Conservation (phyloP, 202 grass and related monocot species). For the Cymbopogon flexuosus region DNA sequence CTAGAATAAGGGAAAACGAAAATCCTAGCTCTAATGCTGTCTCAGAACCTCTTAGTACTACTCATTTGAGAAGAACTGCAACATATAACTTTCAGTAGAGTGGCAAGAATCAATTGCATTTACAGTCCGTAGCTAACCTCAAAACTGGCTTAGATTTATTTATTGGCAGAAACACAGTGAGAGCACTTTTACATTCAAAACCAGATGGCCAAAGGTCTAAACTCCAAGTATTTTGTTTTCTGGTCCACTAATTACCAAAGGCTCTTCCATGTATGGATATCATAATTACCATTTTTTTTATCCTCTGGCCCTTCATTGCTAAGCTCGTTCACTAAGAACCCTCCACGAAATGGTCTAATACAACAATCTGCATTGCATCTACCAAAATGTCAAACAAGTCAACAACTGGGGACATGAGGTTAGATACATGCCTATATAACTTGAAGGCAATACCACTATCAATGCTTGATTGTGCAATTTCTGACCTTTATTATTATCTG, state of each 20-base stretch:
- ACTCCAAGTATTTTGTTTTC: not conserved
- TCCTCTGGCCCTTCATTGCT: not conserved
- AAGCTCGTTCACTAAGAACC: conserved; percentile 4
- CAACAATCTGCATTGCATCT: not conserved
- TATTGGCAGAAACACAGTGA: conserved; percentile 5
- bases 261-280: not conserved
- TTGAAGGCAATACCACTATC: not conserved
- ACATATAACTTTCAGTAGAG: not conserved
- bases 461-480: not conserved
- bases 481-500: not conserved
- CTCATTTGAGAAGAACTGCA: not conserved
- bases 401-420: not conserved
- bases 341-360: not conserved
- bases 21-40: not conserved
- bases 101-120: not conserved
- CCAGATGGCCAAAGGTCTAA: not conserved
- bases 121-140: not conserved
- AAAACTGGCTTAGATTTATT: conserved; percentile 18
- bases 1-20: conserved; percentile 1
- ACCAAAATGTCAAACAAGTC: not conserved
- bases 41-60: not conserved
- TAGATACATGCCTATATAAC: not conserved
- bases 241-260: not conserved
- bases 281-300: not conserved
- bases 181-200: not conserved